Evolutionary conservation across 371 early-diverging fungal species (phyloP).

Genomic region (Paramicrosporidium saccamoebae): DNA sequence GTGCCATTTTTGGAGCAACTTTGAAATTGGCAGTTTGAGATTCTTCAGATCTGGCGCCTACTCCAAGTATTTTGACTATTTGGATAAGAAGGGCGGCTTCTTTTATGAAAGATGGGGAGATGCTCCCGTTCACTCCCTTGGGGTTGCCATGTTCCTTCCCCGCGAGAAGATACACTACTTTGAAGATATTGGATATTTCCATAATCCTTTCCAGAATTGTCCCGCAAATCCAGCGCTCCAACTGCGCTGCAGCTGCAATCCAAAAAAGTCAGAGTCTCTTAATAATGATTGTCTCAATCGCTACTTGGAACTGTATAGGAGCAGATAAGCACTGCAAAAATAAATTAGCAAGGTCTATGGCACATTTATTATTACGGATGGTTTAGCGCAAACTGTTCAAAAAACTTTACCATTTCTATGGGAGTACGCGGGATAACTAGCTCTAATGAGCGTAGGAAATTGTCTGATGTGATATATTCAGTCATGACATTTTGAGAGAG

Average conservation of each 20-base stretch:
- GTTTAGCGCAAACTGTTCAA: conserved; percentile 34
- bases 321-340: too few relatives aligned
- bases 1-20: conserved; percentile 89
- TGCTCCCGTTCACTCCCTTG: conserved; percentile 52
- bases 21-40: conserved; percentile 65
- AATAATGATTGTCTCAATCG: too few relatives aligned
- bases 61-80: conserved; percentile 28
- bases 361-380: too few relatives aligned
- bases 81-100: conserved; percentile 61
- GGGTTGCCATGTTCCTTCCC: conserved; percentile 7
- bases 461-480: conserved; percentile 14
- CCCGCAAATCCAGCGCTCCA: too few relatives aligned
- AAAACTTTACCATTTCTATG: conserved; percentile 64
- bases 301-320: too few relatives aligned
- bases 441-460: conserved; percentile 23
- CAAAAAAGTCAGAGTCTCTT: too few relatives aligned
- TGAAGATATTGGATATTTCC: conserved; percentile 50
- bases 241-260: too few relatives aligned
- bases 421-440: conserved; percentile 38
- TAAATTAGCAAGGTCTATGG: too few relatives aligned
- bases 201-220: conserved; percentile 29
- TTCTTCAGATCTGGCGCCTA: conserved; percentile 13
- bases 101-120: conserved; percentile 90
- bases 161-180: conserved; percentile 57
- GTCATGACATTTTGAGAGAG: conserved; percentile 47